Base-by-base conservation (phyloP, 768 basidiomycete species). In the Termitomyces sp. region DNA sequence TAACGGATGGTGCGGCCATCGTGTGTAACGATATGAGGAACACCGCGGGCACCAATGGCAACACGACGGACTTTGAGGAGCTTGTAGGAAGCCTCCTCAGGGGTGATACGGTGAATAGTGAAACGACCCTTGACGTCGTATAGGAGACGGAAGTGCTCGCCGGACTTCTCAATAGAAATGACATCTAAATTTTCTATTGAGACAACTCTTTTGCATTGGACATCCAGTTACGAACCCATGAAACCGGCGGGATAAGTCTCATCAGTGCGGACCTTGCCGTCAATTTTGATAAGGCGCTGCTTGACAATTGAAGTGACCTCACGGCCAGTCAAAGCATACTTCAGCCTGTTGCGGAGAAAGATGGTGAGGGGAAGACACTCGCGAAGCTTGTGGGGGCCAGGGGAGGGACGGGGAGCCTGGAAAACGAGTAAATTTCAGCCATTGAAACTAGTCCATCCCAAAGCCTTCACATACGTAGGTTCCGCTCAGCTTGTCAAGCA, bases 61-160 rank as follows among this genome's bases (percentile, higher is more conserved):
- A 96, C 90, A 66, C 86, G 88, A 73, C 86, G 85, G 67, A 99
- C 97, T 72, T 94, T 94, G 71, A 92, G 82, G 70, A 99, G 92
- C 77, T 98, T 98, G 86, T 94, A 98, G 67, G 81, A 79, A 50
- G 96, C 94, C 76, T 99, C 97, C 77, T 98, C 97, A 43, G 90
- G 84, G 55, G 94, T 94, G 84, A 99, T 98, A 68, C 97, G 93
- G 83, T 99, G 97, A 73, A 98, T 96, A 65, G 94, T 91, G 82
- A 99, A 99, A 65, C 97, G 97, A 66, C 97, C 97, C 82, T 99
- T 99, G 77, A 98, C 88, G 72, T 98, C 97, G 83, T 98, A 98
- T 44, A 99, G 82, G 60, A 98, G 85, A 75, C 97, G 96, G 89
- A 98, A 99, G 82, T 98, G 89, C 77, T 99, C 97, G 77, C 89